phyloP scores from a whole-genome alignment of 2,329 filamentous ascomycete genomes.

The Aureobasidium uvarum region DNA sequence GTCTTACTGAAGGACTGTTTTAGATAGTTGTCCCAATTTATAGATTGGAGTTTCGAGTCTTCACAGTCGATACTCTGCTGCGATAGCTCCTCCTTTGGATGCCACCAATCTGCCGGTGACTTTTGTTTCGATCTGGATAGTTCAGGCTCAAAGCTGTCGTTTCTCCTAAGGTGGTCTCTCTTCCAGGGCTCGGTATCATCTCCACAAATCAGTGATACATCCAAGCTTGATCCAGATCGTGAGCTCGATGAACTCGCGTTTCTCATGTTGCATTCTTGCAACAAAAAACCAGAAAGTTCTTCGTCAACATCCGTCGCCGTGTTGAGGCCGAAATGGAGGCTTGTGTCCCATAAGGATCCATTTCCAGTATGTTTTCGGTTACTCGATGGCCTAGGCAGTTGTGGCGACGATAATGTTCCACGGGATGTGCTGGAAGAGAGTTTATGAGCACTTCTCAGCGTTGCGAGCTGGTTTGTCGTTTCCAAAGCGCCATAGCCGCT shows the following conservation, averaged over 20 bases:
- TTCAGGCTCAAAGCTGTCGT: constrained; percentile 20
- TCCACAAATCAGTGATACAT: neutral
- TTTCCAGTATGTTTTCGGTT: neutral
- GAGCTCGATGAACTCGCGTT: constrained; percentile 1
- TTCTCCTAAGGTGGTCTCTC: neutral
- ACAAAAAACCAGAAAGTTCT: constrained; percentile 14
- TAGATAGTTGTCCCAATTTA: neutral
- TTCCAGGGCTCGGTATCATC: neutral
- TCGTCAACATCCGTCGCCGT: neutral
- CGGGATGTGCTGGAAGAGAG: neutral
- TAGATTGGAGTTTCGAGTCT: neutral
- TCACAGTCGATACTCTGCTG: neutral
- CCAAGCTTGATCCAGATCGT: constrained; percentile 1
- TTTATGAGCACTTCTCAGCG: constrained; percentile 17
- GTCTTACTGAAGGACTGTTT: neutral
- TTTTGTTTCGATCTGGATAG: constrained; percentile 10
- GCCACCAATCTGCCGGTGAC: neutral
- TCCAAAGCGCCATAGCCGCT: neutral
- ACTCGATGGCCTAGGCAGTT: neutral
- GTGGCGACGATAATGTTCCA: neutral
- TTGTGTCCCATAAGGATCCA: neutral
- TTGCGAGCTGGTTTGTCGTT: constrained; percentile 16
- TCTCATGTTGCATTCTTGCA: neutral
- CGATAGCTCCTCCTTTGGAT: neutral
- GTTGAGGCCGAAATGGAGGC: neutral